phyloP scores from a whole-genome alignment of 805 yeast species.

The Starmerella scarabaei region DNA sequence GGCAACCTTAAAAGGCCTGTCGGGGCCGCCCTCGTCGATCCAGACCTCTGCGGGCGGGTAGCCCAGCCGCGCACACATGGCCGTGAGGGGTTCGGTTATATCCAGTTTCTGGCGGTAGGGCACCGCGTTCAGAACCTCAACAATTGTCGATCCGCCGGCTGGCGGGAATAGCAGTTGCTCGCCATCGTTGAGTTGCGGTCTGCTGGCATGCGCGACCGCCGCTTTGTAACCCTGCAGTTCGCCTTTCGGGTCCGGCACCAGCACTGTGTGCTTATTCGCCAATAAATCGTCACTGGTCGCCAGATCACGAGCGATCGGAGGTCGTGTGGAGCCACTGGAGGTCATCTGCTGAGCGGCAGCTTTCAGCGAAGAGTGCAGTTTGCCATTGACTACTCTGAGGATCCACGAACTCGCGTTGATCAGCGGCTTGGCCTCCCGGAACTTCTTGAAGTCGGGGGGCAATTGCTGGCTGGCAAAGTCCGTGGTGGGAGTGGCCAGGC shows the following conservation, averaged over 20 bases:
- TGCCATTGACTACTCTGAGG: neutral
- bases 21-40: neutral
- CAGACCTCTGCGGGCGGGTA: neutral
- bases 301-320: neutral
- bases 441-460: constrained; percentile 1
- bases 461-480: neutral
- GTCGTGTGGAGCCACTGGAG: neutral
- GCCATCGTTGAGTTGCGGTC: neutral
- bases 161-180: neutral
- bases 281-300: neutral
- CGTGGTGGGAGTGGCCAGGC: constrained; percentile 6
- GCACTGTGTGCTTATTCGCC: neutral
- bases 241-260: neutral
- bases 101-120: neutral
- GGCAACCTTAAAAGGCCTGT: constrained; percentile 1
- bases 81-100: neutral
- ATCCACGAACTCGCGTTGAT: neutral
- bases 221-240: neutral
- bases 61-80: constrained; percentile 5
- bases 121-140: constrained; percentile 12
- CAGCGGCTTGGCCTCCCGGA: constrained; percentile 1
- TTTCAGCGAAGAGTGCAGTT: neutral
- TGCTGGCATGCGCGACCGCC: neutral
- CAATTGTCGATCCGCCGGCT: neutral
- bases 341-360: neutral